These are phyloP conservation scores for Plasmopara halstedii DNA, from an alignment of 352 stramenopile genomes.

Conservation along the genomic window DNA sequence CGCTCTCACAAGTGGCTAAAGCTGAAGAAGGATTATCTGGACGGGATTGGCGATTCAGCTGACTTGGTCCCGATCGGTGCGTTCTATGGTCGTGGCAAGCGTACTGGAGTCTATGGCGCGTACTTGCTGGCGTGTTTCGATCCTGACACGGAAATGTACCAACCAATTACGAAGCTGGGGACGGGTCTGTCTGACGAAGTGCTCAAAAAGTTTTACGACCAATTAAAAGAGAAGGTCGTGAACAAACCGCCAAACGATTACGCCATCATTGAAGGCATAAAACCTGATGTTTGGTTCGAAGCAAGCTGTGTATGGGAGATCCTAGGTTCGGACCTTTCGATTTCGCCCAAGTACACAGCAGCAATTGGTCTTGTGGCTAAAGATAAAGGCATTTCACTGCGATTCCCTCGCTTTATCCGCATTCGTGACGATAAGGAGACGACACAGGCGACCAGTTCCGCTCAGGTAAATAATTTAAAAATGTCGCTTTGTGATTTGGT, in stretches of 20 bases:
- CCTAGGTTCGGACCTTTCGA: constrained; percentile 96
- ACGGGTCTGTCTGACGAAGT: constrained; percentile 98
- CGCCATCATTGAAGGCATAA: constrained; percentile 84
- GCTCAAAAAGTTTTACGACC: constrained; percentile 86
- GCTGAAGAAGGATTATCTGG: constrained; percentile 99
- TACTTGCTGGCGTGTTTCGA: constrained; percentile 99
- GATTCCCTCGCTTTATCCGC: constrained; percentile 98
- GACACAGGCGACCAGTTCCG: constrained; percentile 92
- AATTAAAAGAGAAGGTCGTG: constrained; percentile 79
- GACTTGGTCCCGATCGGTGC: constrained; percentile 98
- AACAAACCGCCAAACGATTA: constrained; percentile 88
- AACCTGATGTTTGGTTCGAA: constrained; percentile 95
- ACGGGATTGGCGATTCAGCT: constrained; percentile 96
- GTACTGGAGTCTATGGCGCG: constrained; percentile 95
- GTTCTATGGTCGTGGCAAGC: constrained; percentile 94
- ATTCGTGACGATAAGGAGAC: constrained; percentile 97
- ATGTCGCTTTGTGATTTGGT: background rate
- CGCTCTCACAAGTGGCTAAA: constrained; percentile 99
- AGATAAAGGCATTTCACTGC: constrained; percentile 95
- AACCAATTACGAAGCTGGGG: constrained; percentile 97
- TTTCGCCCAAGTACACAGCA: constrained; percentile 97
- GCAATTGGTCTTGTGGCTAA: constrained; percentile 87
- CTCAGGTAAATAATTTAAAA: constrained; percentile 77
- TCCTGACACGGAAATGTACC: constrained; percentile 95
- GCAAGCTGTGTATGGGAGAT: constrained; percentile 97